These are phyloP conservation scores for Gossypium australe DNA, from an alignment of 345 rosid species.

Conservation along the genomic window DNA sequence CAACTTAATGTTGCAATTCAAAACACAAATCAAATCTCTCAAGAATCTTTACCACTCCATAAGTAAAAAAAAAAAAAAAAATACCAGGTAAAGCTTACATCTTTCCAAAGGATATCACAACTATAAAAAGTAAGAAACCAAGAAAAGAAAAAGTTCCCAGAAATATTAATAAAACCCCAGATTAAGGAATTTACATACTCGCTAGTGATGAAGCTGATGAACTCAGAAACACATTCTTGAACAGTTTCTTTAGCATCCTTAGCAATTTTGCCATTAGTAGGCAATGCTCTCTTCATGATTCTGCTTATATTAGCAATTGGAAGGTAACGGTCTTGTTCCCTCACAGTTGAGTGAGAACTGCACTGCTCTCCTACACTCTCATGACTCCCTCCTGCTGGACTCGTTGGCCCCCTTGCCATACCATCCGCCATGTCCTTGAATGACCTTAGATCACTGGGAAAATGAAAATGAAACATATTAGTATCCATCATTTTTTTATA, in stretches of 20 bases:
- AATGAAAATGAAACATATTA: not conserved
- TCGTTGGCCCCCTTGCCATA: conserved; percentile 1
- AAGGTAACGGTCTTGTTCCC: conserved; percentile 14
- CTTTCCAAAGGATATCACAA: not conserved
- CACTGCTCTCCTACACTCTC: conserved; percentile 17
- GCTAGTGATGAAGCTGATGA: conserved; percentile 18
- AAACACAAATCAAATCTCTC: not conserved
- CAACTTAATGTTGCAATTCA: not conserved
- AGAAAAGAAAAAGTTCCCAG: not conserved
- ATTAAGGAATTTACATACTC: conserved; percentile 7
- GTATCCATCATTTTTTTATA: not conserved
- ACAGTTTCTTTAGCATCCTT: conserved; percentile 18
- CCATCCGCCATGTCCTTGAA: conserved; percentile 1
- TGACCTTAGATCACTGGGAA: not conserved
- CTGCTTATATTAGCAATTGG: conserved; percentile 18
- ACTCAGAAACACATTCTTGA: conserved; percentile 18
- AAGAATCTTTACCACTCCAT: not conserved
- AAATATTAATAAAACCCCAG: not conserved
- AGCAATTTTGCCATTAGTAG: conserved; percentile 10
- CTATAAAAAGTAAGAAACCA: not conserved
- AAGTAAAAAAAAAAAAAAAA: not conserved
- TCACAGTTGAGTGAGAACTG: conserved; percentile 12
- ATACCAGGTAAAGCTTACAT: not conserved
- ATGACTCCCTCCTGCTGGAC: conserved; percentile 16
- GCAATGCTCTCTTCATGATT: conserved; percentile 17